Base-by-base conservation (phyloP, 2,329 filamentous ascomycete genomes). In the Colletotrichum brevisporum region DNA sequence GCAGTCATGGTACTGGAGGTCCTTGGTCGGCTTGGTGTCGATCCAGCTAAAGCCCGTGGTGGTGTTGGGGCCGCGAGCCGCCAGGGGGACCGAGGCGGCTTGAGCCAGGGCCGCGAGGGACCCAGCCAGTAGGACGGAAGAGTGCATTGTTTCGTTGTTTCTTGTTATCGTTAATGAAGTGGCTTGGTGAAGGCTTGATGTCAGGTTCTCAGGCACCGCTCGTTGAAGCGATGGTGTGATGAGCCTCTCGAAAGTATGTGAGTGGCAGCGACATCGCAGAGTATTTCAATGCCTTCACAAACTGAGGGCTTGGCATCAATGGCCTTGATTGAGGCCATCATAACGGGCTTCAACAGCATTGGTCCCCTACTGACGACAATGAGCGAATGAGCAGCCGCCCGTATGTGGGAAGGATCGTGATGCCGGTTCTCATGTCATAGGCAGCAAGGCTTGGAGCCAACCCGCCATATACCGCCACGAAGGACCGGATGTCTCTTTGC, bases 1-100 rank as follows among this genome's bases (percentile, higher is more conserved):
- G 74, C 83, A 85, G 8, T 73, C 71, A 45, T 80, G 77, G 63
- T 81, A 85, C 5, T 75, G 71, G 36, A 85, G 75, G 41, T 79
- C 72, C 18, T 69, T 53, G 2, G 76, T 77, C 1, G 83, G 80
- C 5, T 63, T 74, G 51, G 84, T 71, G 21, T 68, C 43, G 1
- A 68, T 26, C 82, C 82, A 83, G 64, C 81, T 70, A 62, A 83
- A 83, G 16, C 9, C 16, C 6, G 36, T 53, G 0, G 47, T 53
- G 6, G 31, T n/a, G 2, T 52, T 52, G 21, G 48, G 6, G 10
- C 27, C 21, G n/a, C 58, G 52, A 0, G 31, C 1, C 16, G 36
- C 18, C 8, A 61, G 48, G 15, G 58, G 58, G 4, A 61, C 31
- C 0, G 58, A 61, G 0, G 36, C 58, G 10, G 48, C 58, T 1